These are phyloP conservation scores for Cercospora beticola DNA, from an alignment of 2,329 filamentous ascomycete species.

Conservation along the genomic window DNA sequence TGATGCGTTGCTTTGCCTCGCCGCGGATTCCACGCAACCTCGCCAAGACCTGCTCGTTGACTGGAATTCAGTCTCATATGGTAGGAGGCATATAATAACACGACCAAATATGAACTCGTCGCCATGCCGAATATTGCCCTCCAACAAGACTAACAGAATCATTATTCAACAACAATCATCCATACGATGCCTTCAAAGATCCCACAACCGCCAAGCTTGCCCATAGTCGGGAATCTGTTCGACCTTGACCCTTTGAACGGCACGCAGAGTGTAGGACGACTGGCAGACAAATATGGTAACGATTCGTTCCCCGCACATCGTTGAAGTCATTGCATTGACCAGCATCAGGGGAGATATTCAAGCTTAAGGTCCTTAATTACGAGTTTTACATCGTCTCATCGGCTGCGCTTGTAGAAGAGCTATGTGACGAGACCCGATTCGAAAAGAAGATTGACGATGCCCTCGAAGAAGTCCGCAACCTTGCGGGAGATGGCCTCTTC, in stretches of 20 bases:
- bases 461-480: conserved; percentile 58
- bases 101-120: not conserved
- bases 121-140: not conserved
- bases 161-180: not conserved
- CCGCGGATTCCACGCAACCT: not conserved
- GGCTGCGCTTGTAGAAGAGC: conserved; percentile 39
- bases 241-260: conserved; percentile 63
- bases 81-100: not conserved
- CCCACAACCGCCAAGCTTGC: conserved; percentile 62
- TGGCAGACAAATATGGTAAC: conserved; percentile 23
- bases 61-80: not conserved
- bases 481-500: conserved; percentile 47
- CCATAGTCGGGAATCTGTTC: conserved; percentile 62
- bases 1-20: not conserved
- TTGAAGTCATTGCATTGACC: not conserved
- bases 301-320: not conserved
- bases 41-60: not conserved
- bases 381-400: conserved; percentile 14
- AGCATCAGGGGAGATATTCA: conserved; percentile 18
- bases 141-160: not conserved
- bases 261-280: conserved; percentile 56
- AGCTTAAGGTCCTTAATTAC: conserved; percentile 15
- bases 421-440: conserved; percentile 50
- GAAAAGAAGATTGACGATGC: conserved; percentile 55
- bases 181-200: conserved; percentile 42